These are phyloP conservation scores for Aspergillus versicolor DNA, from an alignment of 2,329 filamentous ascomycete genomes.

Conservation along the genomic window DNA sequence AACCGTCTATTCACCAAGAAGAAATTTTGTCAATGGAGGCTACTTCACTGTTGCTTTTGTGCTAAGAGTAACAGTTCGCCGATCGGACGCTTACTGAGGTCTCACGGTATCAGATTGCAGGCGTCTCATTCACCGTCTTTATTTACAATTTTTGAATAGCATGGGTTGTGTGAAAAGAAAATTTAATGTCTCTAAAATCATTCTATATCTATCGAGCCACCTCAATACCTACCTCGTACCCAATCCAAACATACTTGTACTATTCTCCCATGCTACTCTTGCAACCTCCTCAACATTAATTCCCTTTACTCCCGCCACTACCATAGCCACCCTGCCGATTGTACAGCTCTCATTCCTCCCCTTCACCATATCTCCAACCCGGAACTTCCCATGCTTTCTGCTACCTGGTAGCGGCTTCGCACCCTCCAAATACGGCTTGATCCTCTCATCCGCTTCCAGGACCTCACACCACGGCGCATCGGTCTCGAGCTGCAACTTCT, in stretches of 20 bases:
- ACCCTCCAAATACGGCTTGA: conserved; percentile 41
- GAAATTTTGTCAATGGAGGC: too few relatives aligned
- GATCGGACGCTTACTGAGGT: too few relatives aligned
- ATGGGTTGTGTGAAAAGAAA: too few relatives aligned
- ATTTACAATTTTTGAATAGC: too few relatives aligned
- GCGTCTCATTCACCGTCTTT: too few relatives aligned
- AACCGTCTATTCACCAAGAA: too few relatives aligned
- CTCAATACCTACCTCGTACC: background rate
- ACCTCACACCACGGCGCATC: conserved; percentile 53
- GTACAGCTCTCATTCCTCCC: conserved; percentile 50
- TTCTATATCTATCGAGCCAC: background rate
- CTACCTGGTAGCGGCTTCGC: conserved; percentile 39
- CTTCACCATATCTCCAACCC: conserved; percentile 49
- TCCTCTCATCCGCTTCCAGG: conserved; percentile 38
- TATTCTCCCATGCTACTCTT: conserved; percentile 40
- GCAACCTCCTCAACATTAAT: conserved; percentile 45
- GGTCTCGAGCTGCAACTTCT: conserved; percentile 48
- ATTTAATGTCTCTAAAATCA: too few relatives aligned
- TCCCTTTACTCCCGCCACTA: conserved; percentile 52
- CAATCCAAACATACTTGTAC: conserved; percentile 27
- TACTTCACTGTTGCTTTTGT: too few relatives aligned
- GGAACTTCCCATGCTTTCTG: conserved; percentile 54
- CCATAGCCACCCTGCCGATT: conserved; percentile 48
- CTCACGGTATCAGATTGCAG: too few relatives aligned
- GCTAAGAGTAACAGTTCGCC: too few relatives aligned